phyloP scores from a whole-genome alignment of 257 asterid genomes.

The Nicotiana undulata region DNA sequence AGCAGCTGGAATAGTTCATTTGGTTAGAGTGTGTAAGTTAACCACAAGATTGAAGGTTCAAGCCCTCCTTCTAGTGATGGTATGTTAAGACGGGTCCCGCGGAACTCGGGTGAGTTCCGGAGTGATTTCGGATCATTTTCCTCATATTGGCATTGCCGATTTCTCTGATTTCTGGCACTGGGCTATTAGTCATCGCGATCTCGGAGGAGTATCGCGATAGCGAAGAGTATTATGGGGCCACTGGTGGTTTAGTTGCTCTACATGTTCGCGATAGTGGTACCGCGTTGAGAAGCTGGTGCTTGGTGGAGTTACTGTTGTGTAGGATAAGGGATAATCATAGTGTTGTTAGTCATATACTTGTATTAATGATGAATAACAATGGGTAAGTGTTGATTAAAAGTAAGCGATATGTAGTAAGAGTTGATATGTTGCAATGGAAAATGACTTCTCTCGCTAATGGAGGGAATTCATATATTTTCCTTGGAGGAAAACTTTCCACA shows the following conservation, averaged over 20 bases:
- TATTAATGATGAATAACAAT: background rate
- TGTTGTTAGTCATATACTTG: background rate
- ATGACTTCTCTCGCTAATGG: background rate
- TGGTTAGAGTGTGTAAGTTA: slow-evolving; percentile 99
- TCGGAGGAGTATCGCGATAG: no score
- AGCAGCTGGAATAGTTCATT: slow-evolving; percentile 98
- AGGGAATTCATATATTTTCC: background rate
- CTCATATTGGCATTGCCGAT: no score
- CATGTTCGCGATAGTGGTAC: no score
- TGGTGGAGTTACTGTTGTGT: background rate
- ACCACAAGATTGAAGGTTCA: slow-evolving; percentile 99
- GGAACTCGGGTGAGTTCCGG: no score
- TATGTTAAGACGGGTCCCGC: no score
- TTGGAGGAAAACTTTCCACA: background rate
- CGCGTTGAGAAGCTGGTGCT: no score
- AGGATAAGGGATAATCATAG: background rate
- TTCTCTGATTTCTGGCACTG: no score
- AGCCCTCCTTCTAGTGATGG: slow-evolving; percentile 57
- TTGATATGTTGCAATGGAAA: background rate
- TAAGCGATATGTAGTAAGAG: background rate
- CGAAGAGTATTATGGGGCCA: no score
- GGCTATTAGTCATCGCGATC: no score
- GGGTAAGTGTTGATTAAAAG: background rate
- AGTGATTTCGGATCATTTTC: no score
- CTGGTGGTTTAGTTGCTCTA: no score